A percentile compares a stretch with the other conserved stretches of the same genome.
Conservation (phyloP, 768 basidiomycete genomes). For the Serendipita sp. region DNA sequence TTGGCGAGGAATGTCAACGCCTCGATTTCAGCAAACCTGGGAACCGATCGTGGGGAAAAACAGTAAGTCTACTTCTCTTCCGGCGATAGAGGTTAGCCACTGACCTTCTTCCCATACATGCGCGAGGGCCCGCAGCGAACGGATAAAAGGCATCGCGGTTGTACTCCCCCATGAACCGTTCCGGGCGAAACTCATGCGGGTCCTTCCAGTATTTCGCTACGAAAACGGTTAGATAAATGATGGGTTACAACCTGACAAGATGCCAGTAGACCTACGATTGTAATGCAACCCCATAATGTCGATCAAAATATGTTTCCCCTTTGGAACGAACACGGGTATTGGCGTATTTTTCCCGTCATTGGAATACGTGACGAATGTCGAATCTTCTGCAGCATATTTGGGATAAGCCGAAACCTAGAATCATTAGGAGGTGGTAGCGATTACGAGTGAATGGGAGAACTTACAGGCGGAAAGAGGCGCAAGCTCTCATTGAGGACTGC, state of each 20-base stretch:
- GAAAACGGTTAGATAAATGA: not conserved
- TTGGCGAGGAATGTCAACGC: not conserved
- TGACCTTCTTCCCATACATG: conserved; percentile 10
- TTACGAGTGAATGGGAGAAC: not conserved
- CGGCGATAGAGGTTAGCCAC: not conserved
- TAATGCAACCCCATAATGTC: conserved; percentile 4
- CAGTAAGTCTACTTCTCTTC: too few relatives aligned
- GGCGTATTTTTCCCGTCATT: conserved; percentile 2
- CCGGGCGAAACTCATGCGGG: not conserved
- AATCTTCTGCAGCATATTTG: conserved; percentile 16
- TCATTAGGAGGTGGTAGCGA: not conserved
- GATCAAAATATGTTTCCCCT: not conserved
- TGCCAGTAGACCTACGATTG: conserved; percentile 7
- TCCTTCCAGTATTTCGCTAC: not conserved
- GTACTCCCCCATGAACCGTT: not conserved
- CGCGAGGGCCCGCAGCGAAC: not conserved
- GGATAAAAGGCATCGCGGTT: not conserved
- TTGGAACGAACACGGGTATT: not conserved
- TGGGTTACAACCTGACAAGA: not conserved
- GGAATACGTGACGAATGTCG: conserved; percentile 12
- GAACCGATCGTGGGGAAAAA: too few relatives aligned
- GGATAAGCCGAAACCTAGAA: conserved; percentile 6
- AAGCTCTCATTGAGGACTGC: not conserved
- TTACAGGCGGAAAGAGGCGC: not conserved
- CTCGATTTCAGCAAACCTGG: not conserved